Conservation (phyloP, 1,139 yeast species). For the Geotrichum carabidarum region DNA sequence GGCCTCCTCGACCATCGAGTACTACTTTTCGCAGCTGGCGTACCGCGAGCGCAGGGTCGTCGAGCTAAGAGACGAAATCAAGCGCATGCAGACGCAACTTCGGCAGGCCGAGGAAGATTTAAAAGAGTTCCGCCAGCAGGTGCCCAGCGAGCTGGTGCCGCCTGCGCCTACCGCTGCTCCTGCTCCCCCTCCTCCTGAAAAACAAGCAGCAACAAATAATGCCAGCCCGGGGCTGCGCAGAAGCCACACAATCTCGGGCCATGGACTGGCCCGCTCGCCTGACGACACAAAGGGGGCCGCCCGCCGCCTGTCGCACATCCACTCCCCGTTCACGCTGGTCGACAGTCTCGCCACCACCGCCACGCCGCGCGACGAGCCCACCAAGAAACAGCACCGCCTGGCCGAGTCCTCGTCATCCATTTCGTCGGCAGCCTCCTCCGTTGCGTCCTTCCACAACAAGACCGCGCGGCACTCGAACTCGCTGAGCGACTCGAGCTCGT, state of each 20-base stretch:
- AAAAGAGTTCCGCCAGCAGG: constrained; percentile 11
- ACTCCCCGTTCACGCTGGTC: constrained; percentile 14
- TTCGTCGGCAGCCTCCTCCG: constrained; percentile 11
- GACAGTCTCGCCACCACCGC: constrained; percentile 1
- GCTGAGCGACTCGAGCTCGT: constrained; percentile 16
- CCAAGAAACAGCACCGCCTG: neutral
- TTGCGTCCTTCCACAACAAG: neutral
- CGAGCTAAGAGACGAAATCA: constrained; percentile 36
- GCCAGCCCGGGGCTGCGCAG: neutral
- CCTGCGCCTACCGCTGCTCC: neutral
- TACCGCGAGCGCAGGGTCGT: constrained; percentile 37
- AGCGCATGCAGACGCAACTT: constrained; percentile 31
- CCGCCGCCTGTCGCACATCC: constrained; percentile 7
- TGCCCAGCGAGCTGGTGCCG: constrained; percentile 12
- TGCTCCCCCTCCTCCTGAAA: neutral
- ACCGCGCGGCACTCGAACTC: constrained; percentile 19
- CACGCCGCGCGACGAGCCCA: neutral
- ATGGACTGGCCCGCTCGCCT: neutral
- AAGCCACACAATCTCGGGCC: constrained; percentile 4
- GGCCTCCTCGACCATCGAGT: constrained; percentile 14
- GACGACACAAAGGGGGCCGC: neutral
- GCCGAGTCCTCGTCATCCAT: constrained; percentile 11
- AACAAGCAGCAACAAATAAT: neutral
- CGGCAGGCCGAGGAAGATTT: constrained; percentile 33
- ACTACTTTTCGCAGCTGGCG: constrained; percentile 34